Evolutionary conservation across 805 yeast genomes (phyloP).

Genomic region (Kockiozyma suomiensis): DNA sequence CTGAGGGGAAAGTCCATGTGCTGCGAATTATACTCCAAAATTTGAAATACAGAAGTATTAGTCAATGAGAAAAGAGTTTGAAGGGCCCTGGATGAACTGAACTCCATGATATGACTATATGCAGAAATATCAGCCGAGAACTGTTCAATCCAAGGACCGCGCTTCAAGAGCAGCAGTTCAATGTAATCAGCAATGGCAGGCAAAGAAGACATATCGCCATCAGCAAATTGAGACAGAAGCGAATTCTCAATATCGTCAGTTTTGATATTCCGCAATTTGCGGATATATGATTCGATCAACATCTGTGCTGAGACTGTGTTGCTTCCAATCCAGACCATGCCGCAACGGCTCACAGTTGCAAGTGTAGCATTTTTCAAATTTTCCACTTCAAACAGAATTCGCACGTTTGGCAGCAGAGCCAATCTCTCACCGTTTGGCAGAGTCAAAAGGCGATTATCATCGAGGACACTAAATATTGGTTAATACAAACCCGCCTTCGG

Average conservation of each 20-base stretch:
- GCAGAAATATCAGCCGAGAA: constrained; percentile 39
- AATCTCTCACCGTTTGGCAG: constrained; percentile 89
- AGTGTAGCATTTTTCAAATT: constrained; percentile 70
- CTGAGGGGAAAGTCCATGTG: constrained; percentile 36
- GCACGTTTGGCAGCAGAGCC: constrained; percentile 62
- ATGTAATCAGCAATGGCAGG: neutral
- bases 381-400: constrained; percentile 77
- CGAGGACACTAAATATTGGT: constrained; percentile 62
- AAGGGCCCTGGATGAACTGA: constrained; percentile 42
- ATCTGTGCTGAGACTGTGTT: constrained; percentile 36
- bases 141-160: constrained; percentile 31
- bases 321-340: constrained; percentile 74
- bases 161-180: neutral
- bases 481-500: too few species aligned
- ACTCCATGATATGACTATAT: constrained; percentile 57
- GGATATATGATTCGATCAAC: constrained; percentile 37
- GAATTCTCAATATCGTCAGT: constrained; percentile 35
- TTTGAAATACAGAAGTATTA: constrained; percentile 42
- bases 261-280: constrained; percentile 12
- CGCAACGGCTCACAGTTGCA: constrained; percentile 92
- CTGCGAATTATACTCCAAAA: constrained; percentile 36
- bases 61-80: constrained; percentile 45
- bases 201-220: neutral
- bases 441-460: constrained; percentile 80
- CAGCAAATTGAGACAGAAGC: constrained; percentile 11